Evolutionary conservation across 1,284 basidiomycete species (phyloP).

Genomic region (Papiliotrema laurentii): DNA sequence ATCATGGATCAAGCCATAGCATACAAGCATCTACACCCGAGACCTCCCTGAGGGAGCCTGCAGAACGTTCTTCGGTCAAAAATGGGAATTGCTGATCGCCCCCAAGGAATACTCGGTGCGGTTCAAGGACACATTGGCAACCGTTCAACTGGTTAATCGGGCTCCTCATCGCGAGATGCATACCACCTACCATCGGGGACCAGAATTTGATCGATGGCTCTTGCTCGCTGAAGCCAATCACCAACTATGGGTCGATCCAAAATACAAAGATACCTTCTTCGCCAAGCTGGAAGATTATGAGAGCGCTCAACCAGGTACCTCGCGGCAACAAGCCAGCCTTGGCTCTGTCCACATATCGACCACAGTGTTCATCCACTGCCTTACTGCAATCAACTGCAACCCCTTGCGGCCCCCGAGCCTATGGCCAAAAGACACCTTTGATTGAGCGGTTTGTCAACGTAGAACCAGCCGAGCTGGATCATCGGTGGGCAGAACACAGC

Average conservation of each 20-base stretch:
- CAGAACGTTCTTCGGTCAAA: too few relatives aligned
- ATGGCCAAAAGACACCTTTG: not conserved
- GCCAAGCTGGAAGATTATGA: not conserved
- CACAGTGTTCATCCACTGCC: conserved; percentile 1
- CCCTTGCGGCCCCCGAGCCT: not conserved
- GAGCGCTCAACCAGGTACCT: conserved; percentile 1
- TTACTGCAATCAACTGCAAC: not conserved
- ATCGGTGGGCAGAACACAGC: not conserved
- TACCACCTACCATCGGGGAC: conserved; percentile 8
- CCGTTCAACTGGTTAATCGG: not conserved
- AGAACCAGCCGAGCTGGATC: not conserved
- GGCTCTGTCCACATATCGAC: not conserved
- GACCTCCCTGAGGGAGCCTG: too few relatives aligned
- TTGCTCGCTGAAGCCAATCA: conserved; percentile 4
- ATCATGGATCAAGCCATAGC: too few relatives aligned
- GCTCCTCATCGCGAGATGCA: not conserved
- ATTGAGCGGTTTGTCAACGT: not conserved
- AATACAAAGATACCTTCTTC: conserved; percentile 5
- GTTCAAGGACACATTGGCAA: conserved; percentile 1
- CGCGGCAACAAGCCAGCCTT: not conserved
- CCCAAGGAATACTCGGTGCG: conserved; percentile 3
- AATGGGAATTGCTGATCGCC: conserved; percentile 9
- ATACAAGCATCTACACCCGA: too few relatives aligned
- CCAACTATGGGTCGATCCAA: conserved; percentile 8
- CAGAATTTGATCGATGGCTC: conserved; percentile 4